Evolutionary conservation across 345 rosid species (phyloP), one percentile per base, ranked within the genome.

Genomic region (Eucalyptus grandis): DNA sequence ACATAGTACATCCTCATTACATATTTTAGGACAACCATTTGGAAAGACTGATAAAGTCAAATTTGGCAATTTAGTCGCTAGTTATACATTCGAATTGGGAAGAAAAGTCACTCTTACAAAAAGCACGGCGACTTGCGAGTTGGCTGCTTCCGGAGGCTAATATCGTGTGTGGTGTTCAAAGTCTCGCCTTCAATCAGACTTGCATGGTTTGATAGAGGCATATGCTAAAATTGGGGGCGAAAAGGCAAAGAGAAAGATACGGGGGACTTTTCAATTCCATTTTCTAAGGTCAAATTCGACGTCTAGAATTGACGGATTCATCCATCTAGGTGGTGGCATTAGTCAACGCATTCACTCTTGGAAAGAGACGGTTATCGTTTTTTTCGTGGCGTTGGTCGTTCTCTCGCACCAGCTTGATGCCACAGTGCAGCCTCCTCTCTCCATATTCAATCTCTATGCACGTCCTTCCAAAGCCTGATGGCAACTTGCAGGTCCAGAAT

Each of bases 331-430:
- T 0, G 17, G 72, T 30, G 16, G 34, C 72, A 34, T 3, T 4
- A 62, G 40, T 67, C 77, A 15, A 67, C 11, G 37, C 40, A 31
- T 67, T 8, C 40, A 14, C 21, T 14, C 21, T 67, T 14, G 77
- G 40, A 67, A 67, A n/a, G 21, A 6, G 40, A 67, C 16, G 22
- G 40, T 8, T 4, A 3, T 69, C 81, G 11, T 34, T 16, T 69
- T 34, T 34, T 34, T 0, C 2, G 81, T 31, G 43, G 43, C 43
- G 1, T 12, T 69, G 43, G 7, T 1, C 13, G 3, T 16, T 31
- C 80, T 27, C 17, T 12, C 69, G 31, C 31, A 27, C 69, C 17
- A 13, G 4, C 16, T 27, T 62, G 69, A 62, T 30, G 69, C 69
- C 9, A 62, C 69, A 6, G 69, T 62, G 69, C 16, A 62, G 69